Evolutionary conservation across 345 rosid species (phyloP), one percentile per base, ranked within the genome.

Genomic region (Aegle marmelos): DNA sequence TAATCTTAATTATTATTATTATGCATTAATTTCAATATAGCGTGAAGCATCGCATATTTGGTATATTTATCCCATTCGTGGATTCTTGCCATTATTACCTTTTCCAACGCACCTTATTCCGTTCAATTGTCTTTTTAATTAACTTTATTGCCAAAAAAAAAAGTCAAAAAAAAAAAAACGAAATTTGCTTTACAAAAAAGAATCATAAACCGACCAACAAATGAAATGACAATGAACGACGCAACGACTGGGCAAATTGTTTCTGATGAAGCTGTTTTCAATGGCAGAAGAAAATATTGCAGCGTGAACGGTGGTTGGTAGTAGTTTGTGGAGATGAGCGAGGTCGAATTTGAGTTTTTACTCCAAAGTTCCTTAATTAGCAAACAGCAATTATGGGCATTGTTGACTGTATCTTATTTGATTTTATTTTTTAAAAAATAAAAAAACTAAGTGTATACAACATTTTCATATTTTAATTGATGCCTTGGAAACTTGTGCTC

Each of bases 401-500:
- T 74, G 70, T 62, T 74, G 78, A 74, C 70, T 36, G 21, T 28
- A 30, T 22, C 3, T 0, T 37, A 6, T 4, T 6, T 19, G n/a
- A n/a, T n/a, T n/a, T n/a, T n/a, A n/a, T n/a, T n/a, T n/a, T n/a
- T n/a, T n/a, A n/a, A n/a, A n/a, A n/a, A n/a, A n/a, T n/a, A n/a
- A n/a, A n/a, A 14, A 22, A 21, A 45, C n/a, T 5, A 56, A 5
- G 37, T 58, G 28, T 53, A 1, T 4, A 2, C 58, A 54, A 61
- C 9, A 19, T 21, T 68, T 16, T 25, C 77, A 39, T 66, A 58
- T 57, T 45, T 36, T 14, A 58, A 39, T 14, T 37, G 5, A 33
- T 41, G 50, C 11, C 28, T 36, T 70, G 27, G 79, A 75, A 80
- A 70, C 39, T 70, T 57, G 82, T 25, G 79, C 66, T 6, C 48